These are phyloP conservation scores for Tuber microsphaerosporum DNA, from an alignment of 495 filamentous ascomycete genomes.

Conservation along the genomic window DNA sequence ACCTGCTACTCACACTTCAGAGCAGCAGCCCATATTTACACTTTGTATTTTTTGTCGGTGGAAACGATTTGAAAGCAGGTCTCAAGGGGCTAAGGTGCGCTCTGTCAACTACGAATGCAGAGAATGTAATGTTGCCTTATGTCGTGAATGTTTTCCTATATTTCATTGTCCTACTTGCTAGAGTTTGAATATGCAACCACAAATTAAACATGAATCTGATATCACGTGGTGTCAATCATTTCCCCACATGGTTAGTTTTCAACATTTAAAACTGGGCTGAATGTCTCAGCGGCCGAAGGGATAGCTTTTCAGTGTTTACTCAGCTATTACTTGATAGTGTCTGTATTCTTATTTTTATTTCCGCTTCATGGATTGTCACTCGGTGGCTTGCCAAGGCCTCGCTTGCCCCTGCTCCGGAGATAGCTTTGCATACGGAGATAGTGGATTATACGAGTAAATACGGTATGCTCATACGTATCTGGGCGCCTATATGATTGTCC, in stretches of 20 bases:
- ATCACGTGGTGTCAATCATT: not conserved
- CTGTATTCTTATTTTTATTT: too few relatives aligned
- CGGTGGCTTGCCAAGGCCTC: too few relatives aligned
- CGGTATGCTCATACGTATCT: too few relatives aligned
- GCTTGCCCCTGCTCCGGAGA: too few relatives aligned
- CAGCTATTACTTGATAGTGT: too few relatives aligned
- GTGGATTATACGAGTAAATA: too few relatives aligned
- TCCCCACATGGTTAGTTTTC: not conserved
- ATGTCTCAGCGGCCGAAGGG: not conserved
- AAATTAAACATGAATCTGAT: not conserved
- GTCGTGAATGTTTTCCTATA: not conserved
- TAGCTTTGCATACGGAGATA: too few relatives aligned
- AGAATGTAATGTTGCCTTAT: not conserved
- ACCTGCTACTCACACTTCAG: not conserved
- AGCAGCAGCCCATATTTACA: not conserved
- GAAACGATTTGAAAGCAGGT: not conserved
- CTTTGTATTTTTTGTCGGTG: not conserved
- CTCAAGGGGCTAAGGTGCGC: not conserved
- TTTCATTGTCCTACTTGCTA: not conserved
- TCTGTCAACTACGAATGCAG: not conserved
- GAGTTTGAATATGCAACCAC: not conserved
- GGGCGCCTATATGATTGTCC: too few relatives aligned
- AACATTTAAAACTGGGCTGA: not conserved
- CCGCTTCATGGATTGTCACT: too few relatives aligned
- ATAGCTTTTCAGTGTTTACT: too few relatives aligned